Conservation (phyloP, 176 grass and related monocot genomes). For the Oryza glumipatula region DNA sequence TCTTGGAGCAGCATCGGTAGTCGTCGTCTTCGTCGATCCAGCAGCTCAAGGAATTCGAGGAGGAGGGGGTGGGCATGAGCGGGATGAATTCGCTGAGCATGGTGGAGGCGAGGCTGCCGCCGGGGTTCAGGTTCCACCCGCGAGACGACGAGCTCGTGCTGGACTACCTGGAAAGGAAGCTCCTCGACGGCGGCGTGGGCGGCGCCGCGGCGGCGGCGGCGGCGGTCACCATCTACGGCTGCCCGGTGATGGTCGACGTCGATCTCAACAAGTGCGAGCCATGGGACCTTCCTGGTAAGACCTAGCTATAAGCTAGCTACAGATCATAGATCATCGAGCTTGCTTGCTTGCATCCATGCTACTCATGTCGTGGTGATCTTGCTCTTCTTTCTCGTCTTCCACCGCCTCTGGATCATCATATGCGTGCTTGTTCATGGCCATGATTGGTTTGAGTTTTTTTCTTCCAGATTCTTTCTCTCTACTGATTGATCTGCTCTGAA, state of each 20-base stretch:
- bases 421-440: neutral
- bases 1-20: slow-evolving; percentile 21
- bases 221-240: slow-evolving; percentile 48
- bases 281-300: slow-evolving; percentile 91
- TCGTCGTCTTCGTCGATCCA: neutral
- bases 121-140: slow-evolving; percentile 92
- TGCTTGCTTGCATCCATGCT: neutral
- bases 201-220: neutral
- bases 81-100: slow-evolving; percentile 75
- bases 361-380: neutral
- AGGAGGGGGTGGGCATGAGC: neutral
- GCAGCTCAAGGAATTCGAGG: neutral
- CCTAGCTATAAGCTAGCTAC: neutral
- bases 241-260: slow-evolving; percentile 74
- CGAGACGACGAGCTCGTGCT: slow-evolving; percentile 92
- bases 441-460: neutral
- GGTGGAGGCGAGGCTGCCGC: slow-evolving; percentile 83
- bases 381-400: neutral
- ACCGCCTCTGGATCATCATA: neutral
- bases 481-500: neutral
- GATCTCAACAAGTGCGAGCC: slow-evolving; percentile 94
- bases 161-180: slow-evolving; percentile 80
- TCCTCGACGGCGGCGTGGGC: neutral
- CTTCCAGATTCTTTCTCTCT: neutral
- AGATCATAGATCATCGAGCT: neutral